Conservation (phyloP, 306 rosid genomes). For the Fagus sylvatica region DNA sequence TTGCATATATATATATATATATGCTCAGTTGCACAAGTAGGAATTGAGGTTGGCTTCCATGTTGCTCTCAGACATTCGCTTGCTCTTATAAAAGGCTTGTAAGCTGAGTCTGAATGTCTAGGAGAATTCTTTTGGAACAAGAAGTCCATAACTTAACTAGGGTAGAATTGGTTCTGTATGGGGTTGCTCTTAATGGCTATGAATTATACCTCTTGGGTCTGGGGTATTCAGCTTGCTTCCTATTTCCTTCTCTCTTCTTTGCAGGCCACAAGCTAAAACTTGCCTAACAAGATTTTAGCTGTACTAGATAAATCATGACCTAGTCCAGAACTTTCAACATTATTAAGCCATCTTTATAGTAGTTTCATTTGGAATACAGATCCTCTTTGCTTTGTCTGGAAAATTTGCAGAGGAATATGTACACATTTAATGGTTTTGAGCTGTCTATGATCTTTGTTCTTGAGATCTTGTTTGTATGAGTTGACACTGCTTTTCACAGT, state of each 20-base stretch:
- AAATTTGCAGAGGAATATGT: neutral
- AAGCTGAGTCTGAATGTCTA: neutral
- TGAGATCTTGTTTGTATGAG: neutral
- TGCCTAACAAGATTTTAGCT: neutral
- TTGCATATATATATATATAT: neutral
- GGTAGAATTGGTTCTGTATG: neutral
- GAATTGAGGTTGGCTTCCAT: neutral
- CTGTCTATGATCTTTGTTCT: neutral
- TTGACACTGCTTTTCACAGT: neutral
- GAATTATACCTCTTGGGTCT: neutral
- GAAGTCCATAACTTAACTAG: neutral
- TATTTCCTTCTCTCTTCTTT: neutral
- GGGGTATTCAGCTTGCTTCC: neutral
- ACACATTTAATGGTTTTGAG: neutral
- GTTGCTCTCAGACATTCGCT: neutral
- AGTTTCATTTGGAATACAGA: neutral
- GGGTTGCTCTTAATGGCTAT: neutral
- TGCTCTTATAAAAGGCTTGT: neutral
- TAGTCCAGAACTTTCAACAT: neutral
- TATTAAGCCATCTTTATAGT: neutral
- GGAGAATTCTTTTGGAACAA: neutral
- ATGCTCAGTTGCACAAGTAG: neutral
- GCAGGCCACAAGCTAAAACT: neutral
- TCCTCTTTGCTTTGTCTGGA: neutral
- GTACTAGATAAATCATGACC: neutral